Percentiles rank a stretch among this genome's conserved stretches.
These are phyloP conservation scores for Claviceps capensis DNA, from an alignment of 2,329 filamentous ascomycete species.

Conservation along the genomic window DNA sequence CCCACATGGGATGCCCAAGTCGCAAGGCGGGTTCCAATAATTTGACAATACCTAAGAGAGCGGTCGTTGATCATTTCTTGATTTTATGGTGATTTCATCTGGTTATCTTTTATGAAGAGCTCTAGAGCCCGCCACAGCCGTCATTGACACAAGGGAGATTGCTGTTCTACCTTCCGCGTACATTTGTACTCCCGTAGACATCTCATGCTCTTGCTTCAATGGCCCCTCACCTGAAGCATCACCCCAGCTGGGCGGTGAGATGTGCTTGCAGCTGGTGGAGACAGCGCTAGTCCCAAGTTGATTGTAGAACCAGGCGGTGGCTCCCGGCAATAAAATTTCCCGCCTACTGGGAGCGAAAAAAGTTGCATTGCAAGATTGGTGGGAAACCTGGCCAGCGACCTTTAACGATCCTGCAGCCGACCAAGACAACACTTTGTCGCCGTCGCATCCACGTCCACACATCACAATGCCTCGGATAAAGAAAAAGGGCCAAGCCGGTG, in stretches of 20 bases:
- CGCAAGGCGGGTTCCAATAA: too few species aligned
- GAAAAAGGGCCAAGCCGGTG: constrained; percentile 85
- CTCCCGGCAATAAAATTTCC: constrained; percentile 21
- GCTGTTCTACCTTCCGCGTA: too few species aligned
- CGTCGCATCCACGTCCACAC: constrained; percentile 7
- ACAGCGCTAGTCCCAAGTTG: constrained; percentile 7
- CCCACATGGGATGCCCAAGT: too few species aligned
- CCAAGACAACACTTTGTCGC: not conserved
- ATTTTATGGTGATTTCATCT: too few species aligned
- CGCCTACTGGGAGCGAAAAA: constrained; percentile 10
- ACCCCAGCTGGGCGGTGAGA: constrained; percentile 13
- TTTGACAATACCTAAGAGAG: too few species aligned
- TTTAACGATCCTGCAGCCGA: not conserved
- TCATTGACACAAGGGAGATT: too few species aligned
- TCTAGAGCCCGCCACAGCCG: too few species aligned
- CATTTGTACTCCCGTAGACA: too few species aligned
- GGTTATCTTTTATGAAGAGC: too few species aligned
- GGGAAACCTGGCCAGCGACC: constrained; percentile 20
- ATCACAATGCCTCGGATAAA: constrained; percentile 59
- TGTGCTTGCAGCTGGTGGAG: constrained; percentile 1
- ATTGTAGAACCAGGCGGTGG: constrained; percentile 14
- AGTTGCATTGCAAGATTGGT: constrained; percentile 15
- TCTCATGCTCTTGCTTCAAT: too few species aligned
- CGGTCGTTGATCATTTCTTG: too few species aligned
- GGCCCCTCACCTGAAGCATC: constrained; percentile 8